Percentiles rank a stretch among this genome's conserved stretches.
These are phyloP conservation scores for Herpetospermum pedunculosum DNA, from an alignment of 306 rosid genomes.

Conservation along the genomic window DNA sequence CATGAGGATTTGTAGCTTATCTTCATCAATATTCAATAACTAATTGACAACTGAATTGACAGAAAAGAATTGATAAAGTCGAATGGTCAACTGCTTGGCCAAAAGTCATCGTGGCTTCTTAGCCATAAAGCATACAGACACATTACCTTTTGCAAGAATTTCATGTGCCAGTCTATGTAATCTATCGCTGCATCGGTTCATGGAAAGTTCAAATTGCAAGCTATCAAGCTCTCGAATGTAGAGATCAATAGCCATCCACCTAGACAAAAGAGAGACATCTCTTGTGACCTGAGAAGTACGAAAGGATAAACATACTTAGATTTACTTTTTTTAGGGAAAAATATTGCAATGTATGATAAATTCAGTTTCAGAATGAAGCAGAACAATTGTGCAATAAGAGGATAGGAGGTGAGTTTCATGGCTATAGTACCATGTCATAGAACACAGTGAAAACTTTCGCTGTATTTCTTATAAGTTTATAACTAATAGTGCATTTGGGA, in stretches of 20 bases:
- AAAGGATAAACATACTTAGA: neutral
- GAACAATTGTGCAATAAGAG: neutral
- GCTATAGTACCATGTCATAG: neutral
- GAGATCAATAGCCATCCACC: slow-evolving; percentile 93
- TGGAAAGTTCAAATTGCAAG: slow-evolving; percentile 87
- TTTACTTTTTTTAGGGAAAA: neutral
- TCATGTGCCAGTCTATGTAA: slow-evolving; percentile 57
- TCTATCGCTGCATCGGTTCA: slow-evolving; percentile 64
- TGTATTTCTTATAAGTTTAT: neutral
- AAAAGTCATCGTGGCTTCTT: neutral
- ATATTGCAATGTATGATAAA: neutral
- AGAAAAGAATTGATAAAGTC: neutral
- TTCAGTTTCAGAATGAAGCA: neutral
- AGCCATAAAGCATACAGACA: slow-evolving; percentile 12
- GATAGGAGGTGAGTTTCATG: neutral
- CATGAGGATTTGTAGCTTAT: neutral
- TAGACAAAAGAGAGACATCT: slow-evolving; percentile 76
- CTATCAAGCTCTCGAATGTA: slow-evolving; percentile 76
- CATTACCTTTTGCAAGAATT: slow-evolving; percentile 62
- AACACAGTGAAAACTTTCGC: neutral
- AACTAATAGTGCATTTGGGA: neutral
- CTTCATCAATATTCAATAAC: neutral
- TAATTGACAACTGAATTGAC: neutral
- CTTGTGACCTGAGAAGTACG: slow-evolving; percentile 53
- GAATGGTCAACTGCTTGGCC: neutral